phyloP scores from a whole-genome alignment of 768 basidiomycete species.

The Podaxis sp. region DNA sequence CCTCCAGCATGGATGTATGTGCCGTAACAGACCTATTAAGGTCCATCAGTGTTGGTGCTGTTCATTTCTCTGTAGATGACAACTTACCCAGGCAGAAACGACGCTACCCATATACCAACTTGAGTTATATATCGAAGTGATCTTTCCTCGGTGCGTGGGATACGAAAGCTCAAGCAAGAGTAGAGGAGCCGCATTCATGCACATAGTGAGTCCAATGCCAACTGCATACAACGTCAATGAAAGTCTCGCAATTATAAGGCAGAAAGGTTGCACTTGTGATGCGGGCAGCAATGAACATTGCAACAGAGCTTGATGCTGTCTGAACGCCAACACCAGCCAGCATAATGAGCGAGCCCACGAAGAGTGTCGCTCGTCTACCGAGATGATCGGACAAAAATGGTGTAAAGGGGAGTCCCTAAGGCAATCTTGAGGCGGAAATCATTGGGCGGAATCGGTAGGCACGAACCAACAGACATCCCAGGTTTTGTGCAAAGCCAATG shows the following conservation, averaged over 20 bases:
- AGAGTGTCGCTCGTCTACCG: slow-evolving; percentile 60
- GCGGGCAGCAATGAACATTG: slow-evolving; percentile 58
- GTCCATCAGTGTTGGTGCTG: not conserved
- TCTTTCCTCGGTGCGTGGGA: slow-evolving; percentile 64
- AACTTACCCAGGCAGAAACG: slow-evolving; percentile 47
- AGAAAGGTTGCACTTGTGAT: slow-evolving; percentile 41
- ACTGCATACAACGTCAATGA: slow-evolving; percentile 37
- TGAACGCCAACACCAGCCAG: slow-evolving; percentile 63
- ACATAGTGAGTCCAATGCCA: slow-evolving; percentile 63
- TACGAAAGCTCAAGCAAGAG: slow-evolving; percentile 68
- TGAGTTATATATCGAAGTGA: slow-evolving; percentile 68
- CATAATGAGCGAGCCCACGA: slow-evolving; percentile 64
- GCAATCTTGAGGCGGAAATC: not conserved
- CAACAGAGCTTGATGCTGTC: slow-evolving; percentile 42
- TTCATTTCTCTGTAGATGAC: not conserved
- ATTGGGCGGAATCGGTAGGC: not conserved
- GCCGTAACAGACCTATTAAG: slow-evolving; percentile 40
- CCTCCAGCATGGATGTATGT: slow-evolving; percentile 35
- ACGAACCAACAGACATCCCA: slow-evolving; percentile 52
- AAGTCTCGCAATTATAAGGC: not conserved
- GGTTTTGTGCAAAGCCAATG: slow-evolving; percentile 64
- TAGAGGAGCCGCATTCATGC: slow-evolving; percentile 61
- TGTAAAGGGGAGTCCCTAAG: slow-evolving; percentile 59
- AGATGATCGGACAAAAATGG: slow-evolving; percentile 59
- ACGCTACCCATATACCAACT: slow-evolving; percentile 78